Evolutionary conservation across 1,284 basidiomycete species (phyloP).

Genomic region (Rhodotorula glutinis): DNA sequence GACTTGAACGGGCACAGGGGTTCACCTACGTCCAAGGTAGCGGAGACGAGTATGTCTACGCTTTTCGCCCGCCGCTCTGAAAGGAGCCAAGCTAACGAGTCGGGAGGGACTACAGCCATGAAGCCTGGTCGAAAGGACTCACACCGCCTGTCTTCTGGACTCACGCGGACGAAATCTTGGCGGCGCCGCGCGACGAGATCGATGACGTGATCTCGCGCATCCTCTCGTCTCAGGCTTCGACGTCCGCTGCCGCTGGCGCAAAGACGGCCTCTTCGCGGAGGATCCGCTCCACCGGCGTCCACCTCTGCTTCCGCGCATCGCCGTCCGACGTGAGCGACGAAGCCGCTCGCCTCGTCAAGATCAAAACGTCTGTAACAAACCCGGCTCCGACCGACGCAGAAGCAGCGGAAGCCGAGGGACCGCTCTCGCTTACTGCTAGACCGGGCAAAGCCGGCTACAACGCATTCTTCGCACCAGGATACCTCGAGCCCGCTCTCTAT

Average conservation of each 20-base stretch:
- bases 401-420: not conserved
- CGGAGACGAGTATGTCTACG: constrained; percentile 50
- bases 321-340: too few relatives aligned
- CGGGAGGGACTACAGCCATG: constrained; percentile 24
- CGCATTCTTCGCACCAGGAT: constrained; percentile 20
- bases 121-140: constrained; percentile 57
- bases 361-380: not conserved
- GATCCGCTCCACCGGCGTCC: constrained; percentile 9
- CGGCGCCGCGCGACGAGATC: constrained; percentile 54
- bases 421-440: not conserved
- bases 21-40: constrained; percentile 82
- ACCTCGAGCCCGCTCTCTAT: constrained; percentile 1
- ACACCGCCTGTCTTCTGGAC: constrained; percentile 71
- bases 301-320: constrained; percentile 7
- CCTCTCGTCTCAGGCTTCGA: not conserved
- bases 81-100: not conserved
- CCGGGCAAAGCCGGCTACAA: constrained; percentile 33
- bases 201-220: constrained; percentile 55
- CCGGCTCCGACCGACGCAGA: not conserved
- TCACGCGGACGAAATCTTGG: constrained; percentile 57
- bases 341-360: not conserved
- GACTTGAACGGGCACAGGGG: constrained; percentile 60
- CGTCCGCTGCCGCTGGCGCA: not conserved
- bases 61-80: accelerated
- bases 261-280: not conserved